Evolutionary conservation across 805 yeast genomes (phyloP).

Genomic region (Wickerhamiella kazuoi): DNA sequence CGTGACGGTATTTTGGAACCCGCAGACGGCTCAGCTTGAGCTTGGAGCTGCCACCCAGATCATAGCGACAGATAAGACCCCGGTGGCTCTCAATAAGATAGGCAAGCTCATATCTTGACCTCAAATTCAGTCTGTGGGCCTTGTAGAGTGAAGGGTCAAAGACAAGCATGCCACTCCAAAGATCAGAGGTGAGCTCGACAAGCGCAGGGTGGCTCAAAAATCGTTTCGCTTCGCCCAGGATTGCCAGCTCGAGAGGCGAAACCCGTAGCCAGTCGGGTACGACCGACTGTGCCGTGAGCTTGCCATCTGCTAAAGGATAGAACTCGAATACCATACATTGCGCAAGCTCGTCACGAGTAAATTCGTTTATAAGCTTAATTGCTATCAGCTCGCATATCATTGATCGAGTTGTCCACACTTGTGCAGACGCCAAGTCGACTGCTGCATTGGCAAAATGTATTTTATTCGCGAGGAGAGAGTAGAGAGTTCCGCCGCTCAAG

Average conservation of each 20-base stretch:
- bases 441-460: slow-evolving; percentile 21
- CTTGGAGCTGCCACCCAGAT: slow-evolving; percentile 20
- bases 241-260: slow-evolving; percentile 32
- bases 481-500: slow-evolving; percentile 21
- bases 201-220: slow-evolving; percentile 37
- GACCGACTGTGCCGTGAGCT: slow-evolving; percentile 6
- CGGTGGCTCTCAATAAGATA: slow-evolving; percentile 16
- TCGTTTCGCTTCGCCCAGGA: slow-evolving; percentile 34
- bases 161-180: slow-evolving; percentile 36
- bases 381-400: slow-evolving; percentile 37
- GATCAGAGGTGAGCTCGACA: slow-evolving; percentile 28
- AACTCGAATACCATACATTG: slow-evolving; percentile 29
- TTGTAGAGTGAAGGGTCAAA: slow-evolving; percentile 23
- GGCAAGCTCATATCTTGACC: slow-evolving; percentile 14
- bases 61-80: slow-evolving; percentile 22
- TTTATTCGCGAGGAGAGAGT: slow-evolving; percentile 25
- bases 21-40: slow-evolving; percentile 24
- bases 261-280: slow-evolving; percentile 25
- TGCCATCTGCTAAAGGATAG: slow-evolving; percentile 29
- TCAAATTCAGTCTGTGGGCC: slow-evolving; percentile 17
- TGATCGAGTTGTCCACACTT: slow-evolving; percentile 28
- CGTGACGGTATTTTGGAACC: slow-evolving; percentile 24
- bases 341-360: slow-evolving; percentile 26
- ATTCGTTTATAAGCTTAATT: slow-evolving; percentile 30
- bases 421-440: slow-evolving; percentile 19